Percentiles rank a stretch among this genome's conserved stretches.
Conservation (phyloP, 441 rosid species). For the Cnidoscolus chayamansa region DNA sequence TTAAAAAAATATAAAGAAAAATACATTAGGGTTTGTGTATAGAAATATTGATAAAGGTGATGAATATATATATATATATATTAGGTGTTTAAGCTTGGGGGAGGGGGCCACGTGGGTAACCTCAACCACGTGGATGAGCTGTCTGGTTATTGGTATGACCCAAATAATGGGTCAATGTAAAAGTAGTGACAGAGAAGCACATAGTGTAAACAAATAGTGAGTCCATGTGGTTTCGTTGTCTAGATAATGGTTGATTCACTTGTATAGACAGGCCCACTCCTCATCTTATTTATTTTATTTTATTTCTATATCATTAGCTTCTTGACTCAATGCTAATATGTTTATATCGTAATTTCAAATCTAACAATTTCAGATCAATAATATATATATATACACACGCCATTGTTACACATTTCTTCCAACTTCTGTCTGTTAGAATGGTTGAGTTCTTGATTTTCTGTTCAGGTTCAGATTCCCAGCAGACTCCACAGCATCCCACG, state of each 20-base stretch:
- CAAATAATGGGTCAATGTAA: conserved; percentile 36
- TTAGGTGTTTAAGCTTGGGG: background rate
- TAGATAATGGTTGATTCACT: conserved; percentile 29
- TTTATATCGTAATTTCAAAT: no score
- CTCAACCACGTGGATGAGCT: conserved; percentile 72
- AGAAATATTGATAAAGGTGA: no score
- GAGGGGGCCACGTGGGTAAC: conserved; percentile 36
- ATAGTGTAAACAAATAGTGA: conserved; percentile 35
- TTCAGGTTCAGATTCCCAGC: conserved; percentile 40
- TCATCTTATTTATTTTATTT: background rate
- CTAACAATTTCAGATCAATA: background rate
- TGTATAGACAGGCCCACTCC: conserved; percentile 29
- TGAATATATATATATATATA: no score
- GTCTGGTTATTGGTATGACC: conserved; percentile 40
- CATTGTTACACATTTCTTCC: no score
- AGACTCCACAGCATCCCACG: conserved; percentile 32
- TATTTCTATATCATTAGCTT: no score
- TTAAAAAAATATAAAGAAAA: no score
- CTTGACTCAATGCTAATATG: no score
- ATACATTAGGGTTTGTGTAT: no score
- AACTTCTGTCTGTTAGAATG: no score
- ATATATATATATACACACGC: no score
- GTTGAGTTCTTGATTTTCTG: background rate
- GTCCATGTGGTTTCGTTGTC: conserved; percentile 37
- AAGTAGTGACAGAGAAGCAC: conserved; percentile 36